Conservation (phyloP, 2,329 filamentous ascomycete genomes). For the Monosporascus ibericus region DNA sequence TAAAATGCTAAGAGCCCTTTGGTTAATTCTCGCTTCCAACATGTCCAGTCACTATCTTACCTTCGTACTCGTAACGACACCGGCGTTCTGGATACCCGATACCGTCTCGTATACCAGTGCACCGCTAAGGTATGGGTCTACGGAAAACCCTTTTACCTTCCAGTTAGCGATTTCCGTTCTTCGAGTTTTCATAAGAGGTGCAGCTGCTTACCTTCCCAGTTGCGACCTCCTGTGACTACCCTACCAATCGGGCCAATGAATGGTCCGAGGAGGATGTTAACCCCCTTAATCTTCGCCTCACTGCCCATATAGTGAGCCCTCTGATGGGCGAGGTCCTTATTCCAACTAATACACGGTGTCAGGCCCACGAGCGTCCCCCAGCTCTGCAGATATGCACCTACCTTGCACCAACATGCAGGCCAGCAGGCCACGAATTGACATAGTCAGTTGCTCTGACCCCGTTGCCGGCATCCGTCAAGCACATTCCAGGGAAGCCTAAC, state of each 20-base stretch:
- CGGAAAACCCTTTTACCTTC: conserved; percentile 10
- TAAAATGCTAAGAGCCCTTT: conserved; percentile 57
- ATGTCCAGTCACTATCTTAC: neutral
- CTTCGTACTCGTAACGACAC: conserved; percentile 18
- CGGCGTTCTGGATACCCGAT: conserved; percentile 32
- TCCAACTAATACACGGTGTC: conserved; percentile 51
- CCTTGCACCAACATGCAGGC: conserved; percentile 12
- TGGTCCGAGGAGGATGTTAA: conserved; percentile 63
- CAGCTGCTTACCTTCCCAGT: conserved; percentile 36
- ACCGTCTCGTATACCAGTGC: conserved; percentile 42
- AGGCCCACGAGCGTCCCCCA: neutral
- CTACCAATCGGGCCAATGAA: conserved; percentile 51
- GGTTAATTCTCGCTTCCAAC: conserved; percentile 33
- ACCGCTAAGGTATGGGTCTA: conserved; percentile 34
- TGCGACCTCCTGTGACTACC: conserved; percentile 44
- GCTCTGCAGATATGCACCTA: neutral
- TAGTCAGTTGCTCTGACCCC: conserved; percentile 10
- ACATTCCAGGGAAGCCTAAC: conserved; percentile 11
- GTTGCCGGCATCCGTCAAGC: conserved; percentile 10
- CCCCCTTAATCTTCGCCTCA: conserved; percentile 60
- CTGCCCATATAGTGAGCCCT: conserved; percentile 59
- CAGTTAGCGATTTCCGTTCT: neutral
- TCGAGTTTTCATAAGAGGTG: neutral
- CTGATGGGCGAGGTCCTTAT: conserved; percentile 53
- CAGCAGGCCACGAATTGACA: conserved; percentile 10